Conservation (phyloP, 768 basidiomycete species). For the Cystobasidium onofrii region DNA sequence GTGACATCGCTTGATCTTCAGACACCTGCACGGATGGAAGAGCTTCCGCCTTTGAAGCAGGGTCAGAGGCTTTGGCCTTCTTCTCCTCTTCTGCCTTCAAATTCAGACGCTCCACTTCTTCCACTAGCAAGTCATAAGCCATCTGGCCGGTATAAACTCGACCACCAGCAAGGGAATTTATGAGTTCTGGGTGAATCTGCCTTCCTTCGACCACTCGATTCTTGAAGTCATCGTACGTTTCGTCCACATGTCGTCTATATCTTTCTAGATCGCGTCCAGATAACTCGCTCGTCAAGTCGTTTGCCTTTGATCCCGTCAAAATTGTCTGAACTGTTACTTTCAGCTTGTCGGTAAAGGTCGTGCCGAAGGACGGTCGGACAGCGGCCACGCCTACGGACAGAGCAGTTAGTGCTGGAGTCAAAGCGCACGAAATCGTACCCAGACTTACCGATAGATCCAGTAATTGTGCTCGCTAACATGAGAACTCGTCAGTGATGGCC, state of each 20-base stretch:
- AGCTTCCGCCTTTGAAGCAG: constrained; percentile 30
- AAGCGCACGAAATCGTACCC: too few relatives aligned
- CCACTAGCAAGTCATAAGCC: constrained; percentile 38
- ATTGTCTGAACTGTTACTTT: constrained; percentile 40
- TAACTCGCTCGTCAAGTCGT: constrained; percentile 35
- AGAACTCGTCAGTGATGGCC: neutral
- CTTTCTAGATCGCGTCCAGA: constrained; percentile 31
- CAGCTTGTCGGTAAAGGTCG: constrained; percentile 41
- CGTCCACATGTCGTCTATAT: constrained; percentile 37
- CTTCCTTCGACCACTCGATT: constrained; percentile 38
- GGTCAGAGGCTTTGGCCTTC: constrained; percentile 19
- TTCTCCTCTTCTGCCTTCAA: neutral
- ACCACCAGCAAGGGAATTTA: constrained; percentile 41
- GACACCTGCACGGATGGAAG: neutral
- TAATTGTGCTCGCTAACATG: constrained; percentile 38
- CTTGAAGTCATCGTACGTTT: constrained; percentile 41
- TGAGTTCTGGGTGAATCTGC: constrained; percentile 35
- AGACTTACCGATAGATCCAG: constrained; percentile 36
- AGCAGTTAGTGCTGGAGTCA: constrained; percentile 32
- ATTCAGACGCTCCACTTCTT: neutral
- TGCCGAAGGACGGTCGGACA: constrained; percentile 40
- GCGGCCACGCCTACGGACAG: constrained; percentile 36
- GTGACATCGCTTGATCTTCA: constrained; percentile 9
- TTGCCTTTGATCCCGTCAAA: constrained; percentile 37
- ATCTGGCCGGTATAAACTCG: constrained; percentile 37